Base-by-base conservation (phyloP, 176 grass and related monocot genomes). In the Elaeis guineensis region DNA sequence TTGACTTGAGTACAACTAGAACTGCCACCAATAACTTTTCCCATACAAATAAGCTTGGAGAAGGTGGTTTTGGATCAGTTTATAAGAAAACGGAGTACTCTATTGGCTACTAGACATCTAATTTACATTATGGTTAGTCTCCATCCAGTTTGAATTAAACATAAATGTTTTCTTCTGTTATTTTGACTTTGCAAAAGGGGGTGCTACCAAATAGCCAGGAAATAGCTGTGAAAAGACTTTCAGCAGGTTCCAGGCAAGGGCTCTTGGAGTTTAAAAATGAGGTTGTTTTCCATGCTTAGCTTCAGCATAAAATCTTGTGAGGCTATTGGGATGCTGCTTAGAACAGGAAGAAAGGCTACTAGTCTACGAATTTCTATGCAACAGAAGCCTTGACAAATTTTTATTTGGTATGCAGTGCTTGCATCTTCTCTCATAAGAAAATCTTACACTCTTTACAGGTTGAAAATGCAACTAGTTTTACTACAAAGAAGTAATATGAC, bases 1-100 rank as follows among this genome's bases (percentile, higher is more conserved):
- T n/a, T 61, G n/a, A n/a, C 17, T 61, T 61, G 17, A 6, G 25
- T 17, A 61, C 58, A 18, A 14, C 35, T n/a, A 61, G n/a, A 61
- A 17, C 29, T 18, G 58, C 58, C n/a, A 61, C 58, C 17, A n/a
- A 35, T 29, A 35, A 61, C 17, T 61, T 61, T 12, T 29, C 58
- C 1, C 16, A 61, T 0, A n/a, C 7, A 19, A 35, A 61, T 61
- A 61, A 61, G 58, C 58, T 35, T 18, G 58, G 58, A 35, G 58
- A 35, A 61, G 26, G 58, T 32, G 58, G 58, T n/a, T 61, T 61
- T 61, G 58, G 58, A 61, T 1, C 23, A 17, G 58, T 61, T 61
- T 61, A 61, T 32, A 61, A 35, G 58, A 26, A 35, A 61, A 9
- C 9, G 3, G 1, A 12, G 8, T 44, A 44, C 9, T 9, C 35